Evolutionary conservation across 2,329 filamentous ascomycete genomes (phyloP), one percentile per base, ranked within the genome.

Genomic region (Aspergillus sergii): DNA sequence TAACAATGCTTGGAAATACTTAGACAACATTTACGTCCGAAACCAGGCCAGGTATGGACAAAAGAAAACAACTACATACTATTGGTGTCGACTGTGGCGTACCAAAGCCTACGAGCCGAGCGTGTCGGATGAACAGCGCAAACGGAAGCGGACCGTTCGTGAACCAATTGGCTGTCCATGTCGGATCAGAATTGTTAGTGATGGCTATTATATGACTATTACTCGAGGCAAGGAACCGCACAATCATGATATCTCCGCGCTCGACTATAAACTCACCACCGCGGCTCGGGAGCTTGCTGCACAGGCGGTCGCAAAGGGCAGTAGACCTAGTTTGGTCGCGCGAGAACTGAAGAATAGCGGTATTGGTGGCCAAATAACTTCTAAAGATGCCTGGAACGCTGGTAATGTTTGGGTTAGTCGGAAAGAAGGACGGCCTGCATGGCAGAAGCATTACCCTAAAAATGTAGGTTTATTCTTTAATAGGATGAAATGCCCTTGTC

Each of bases 11-110:
- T 51, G 48, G 48, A 51, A 51, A 51, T 51, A 51, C n/a, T 2
- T 51, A 32, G 48, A 51, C 30, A 51, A 51, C 28, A 51, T 51
- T 21, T 51, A 51, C 48, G 48, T 51, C n/a, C 48, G 48, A 28
- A 51, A 51, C 28, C 48, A 51, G 9, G 16, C 28, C 19, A 34
- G 48, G 14, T 21, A 51, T 16, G 48, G 48, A 12, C 28, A 32
- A 32, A 32, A 32, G 28, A 51, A 51, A 51, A 51, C 48, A 51
- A 51, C 48, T 28, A 51, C 48, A 8, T 51, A 51, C 28, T 51
- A 51, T 32, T 51, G 48, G 48, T 51, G 48, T 32, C 48, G 48
- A 51, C 19, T 51, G 21, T 51, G 48, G 48, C 48, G 26, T n/a
- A 51, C 28, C 10, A 51, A 51, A 32, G 48, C 48, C 28, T 32